Evolutionary conservation across 2,329 filamentous ascomycete genomes (phyloP).

Genomic region (Colletotrichum sp.): DNA sequence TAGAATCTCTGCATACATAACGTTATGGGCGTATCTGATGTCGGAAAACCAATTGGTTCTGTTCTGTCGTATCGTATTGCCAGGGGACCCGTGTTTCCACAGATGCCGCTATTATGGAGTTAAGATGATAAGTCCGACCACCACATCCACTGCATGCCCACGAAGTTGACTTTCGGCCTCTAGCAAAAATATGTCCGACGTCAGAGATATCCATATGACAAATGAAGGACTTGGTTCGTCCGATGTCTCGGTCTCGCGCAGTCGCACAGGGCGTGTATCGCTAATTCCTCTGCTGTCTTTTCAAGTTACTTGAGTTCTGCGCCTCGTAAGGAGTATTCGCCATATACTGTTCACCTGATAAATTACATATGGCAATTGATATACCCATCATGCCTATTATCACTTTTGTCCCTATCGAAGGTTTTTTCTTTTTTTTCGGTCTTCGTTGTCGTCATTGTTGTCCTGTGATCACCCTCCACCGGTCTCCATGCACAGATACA

Average conservation of each 20-base stretch:
- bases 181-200: not conserved
- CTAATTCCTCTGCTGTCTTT: accelerated
- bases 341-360: not conserved
- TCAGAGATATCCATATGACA: not conserved
- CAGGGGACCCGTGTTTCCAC: not conserved
- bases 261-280: not conserved
- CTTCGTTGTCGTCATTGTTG: not conserved
- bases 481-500: accelerated
- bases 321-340: accelerated
- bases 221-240: not conserved
- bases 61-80: not conserved
- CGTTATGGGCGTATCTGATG: not conserved
- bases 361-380: accelerated
- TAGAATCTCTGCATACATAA: not conserved
- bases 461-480: not conserved
- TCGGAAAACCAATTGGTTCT: not conserved
- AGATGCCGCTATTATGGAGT: not conserved
- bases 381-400: accelerated
- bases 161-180: not conserved
- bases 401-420: not conserved
- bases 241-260: not conserved
- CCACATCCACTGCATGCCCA: not conserved
- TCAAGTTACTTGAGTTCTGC: too few relatives aligned
- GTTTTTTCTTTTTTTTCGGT: too few relatives aligned
- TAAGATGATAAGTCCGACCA: not conserved